A percentile compares a stretch with the other conserved stretches of the same genome.
Conservation (phyloP, 1,284 basidiomycete species). For the Cronartium ribicola region DNA sequence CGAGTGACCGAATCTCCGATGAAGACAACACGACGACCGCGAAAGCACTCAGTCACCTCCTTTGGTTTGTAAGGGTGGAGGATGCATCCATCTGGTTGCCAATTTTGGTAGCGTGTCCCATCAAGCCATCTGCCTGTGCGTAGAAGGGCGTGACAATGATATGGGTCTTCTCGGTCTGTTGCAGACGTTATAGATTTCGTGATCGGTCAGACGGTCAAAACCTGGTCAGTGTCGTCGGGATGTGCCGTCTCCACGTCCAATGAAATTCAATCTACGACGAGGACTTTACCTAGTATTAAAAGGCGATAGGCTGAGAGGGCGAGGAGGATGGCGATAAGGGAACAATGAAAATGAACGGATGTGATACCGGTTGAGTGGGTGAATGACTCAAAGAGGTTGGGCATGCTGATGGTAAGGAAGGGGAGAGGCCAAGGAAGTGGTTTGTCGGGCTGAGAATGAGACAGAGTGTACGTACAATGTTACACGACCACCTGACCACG, state of each 20-base stretch:
- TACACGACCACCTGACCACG: too few relatives aligned
- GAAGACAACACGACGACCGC: slow-evolving; percentile 60
- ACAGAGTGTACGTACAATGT: too few relatives aligned
- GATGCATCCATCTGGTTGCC: slow-evolving; percentile 41
- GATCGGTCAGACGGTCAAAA: not conserved
- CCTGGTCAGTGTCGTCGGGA: not conserved
- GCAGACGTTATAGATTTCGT: not conserved
- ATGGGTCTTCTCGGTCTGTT: slow-evolving; percentile 37
- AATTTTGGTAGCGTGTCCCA: slow-evolving; percentile 21
- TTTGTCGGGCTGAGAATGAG: too few relatives aligned
- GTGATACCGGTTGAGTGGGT: slow-evolving; percentile 22
- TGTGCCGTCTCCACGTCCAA: not conserved
- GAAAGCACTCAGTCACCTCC: slow-evolving; percentile 44
- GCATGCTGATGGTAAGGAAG: not conserved
- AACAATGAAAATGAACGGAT: slow-evolving; percentile 16
- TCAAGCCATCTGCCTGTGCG: slow-evolving; percentile 37
- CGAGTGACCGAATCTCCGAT: slow-evolving; percentile 80
- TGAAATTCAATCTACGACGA: not conserved
- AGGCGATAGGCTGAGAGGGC: slow-evolving; percentile 30
- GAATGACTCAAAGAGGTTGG: slow-evolving; percentile 12
- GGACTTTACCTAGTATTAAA: slow-evolving; percentile 15
- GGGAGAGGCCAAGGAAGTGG: not conserved
- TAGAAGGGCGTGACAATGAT: slow-evolving; percentile 39
- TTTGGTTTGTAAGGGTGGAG: slow-evolving; percentile 40
- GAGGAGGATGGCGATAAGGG: slow-evolving; percentile 23